Base-by-base conservation (phyloP, 1,139 yeast species). In the Sugiyamaella japonica region DNA sequence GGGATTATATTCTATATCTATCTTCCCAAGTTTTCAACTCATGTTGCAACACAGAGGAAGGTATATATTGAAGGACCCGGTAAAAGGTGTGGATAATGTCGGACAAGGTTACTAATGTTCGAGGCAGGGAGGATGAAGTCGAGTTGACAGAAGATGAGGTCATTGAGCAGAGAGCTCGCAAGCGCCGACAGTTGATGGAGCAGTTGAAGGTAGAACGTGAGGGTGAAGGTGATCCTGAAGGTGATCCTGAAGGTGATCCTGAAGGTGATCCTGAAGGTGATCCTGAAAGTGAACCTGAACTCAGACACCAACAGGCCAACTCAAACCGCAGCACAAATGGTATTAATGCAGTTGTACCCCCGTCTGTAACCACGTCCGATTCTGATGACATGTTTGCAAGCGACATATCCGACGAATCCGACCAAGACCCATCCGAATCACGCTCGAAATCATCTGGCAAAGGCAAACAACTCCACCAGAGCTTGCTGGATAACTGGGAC, bases 401-500 rank as follows among this genome's bases (percentile, higher is more conserved):
- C 41, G 52, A 49, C 12, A 9, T 23, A 10, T 25, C 44, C 4
- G 42, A 49, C 17, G 16, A 7, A 41, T n/a, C n/a, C n/a, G n/a
- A n/a, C n/a, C n/a, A n/a, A n/a, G n/a, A n/a, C n/a, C n/a, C n/a
- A n/a, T n/a, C n/a, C n/a, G 42, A 25, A 20, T 13, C 47, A 1
- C 16, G 20, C 6, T 23, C 49, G 13, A 37, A 45, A 28, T 16
- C 25, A 5, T 36, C 29, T 3, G 32, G 32, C 32, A 16, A 42
- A 36, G 64, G 61, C 47, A 56, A 57, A 44, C 54, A 58, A 28
- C 60, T 66, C 10, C 67, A 63, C 47, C 63, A 60, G 17, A 59
- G 61, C 31, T 60, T 69, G 57, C 64, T 67, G 31, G 73, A 70
- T 52, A 66, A 64, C 46, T 70, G 73, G 70, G 75, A 71, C 51